Evolutionary conservation across 2,329 filamentous ascomycete species (phyloP).

Genomic region (Ophiostoma pallidulum): DNA sequence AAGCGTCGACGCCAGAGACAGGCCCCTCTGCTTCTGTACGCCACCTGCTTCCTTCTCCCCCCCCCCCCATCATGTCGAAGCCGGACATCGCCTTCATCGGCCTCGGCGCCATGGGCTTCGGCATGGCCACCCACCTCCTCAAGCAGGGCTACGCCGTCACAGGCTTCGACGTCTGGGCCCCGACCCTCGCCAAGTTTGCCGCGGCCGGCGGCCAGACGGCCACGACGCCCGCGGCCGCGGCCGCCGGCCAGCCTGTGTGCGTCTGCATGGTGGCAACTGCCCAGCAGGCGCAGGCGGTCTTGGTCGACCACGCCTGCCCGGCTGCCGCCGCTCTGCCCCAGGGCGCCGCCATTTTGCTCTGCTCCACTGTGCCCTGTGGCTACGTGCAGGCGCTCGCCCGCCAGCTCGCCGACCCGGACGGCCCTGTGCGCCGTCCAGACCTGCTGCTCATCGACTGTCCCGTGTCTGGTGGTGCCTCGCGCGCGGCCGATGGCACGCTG

Average conservation of each 20-base stretch:
- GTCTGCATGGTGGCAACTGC: constrained; percentile 71
- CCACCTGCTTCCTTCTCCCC: too few relatives aligned
- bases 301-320: constrained; percentile 50
- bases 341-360: constrained; percentile 54
- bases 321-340: constrained; percentile 41
- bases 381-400: constrained; percentile 53
- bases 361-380: constrained; percentile 59
- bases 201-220: constrained; percentile 52
- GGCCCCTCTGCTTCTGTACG: too few relatives aligned
- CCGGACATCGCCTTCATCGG: constrained; percentile 55
- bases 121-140: constrained; percentile 68
- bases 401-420: constrained; percentile 43
- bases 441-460: constrained; percentile 61
- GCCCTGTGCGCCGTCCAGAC: constrained; percentile 48
- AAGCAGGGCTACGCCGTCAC: constrained; percentile 57
- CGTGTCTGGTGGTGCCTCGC: constrained; percentile 59
- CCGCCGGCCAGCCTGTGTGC: constrained; percentile 48
- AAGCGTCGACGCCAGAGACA: too few relatives aligned
- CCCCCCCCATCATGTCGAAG: constrained; percentile 24
- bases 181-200: constrained; percentile 56
- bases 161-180: constrained; percentile 61
- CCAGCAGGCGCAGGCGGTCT: constrained; percentile 54
- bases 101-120: constrained; percentile 73
- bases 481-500: constrained; percentile 61
- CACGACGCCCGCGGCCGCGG: constrained; percentile 51